These are phyloP conservation scores for Arachnopeziza araneosa DNA, from an alignment of 2,329 filamentous ascomycete genomes.

Conservation along the genomic window DNA sequence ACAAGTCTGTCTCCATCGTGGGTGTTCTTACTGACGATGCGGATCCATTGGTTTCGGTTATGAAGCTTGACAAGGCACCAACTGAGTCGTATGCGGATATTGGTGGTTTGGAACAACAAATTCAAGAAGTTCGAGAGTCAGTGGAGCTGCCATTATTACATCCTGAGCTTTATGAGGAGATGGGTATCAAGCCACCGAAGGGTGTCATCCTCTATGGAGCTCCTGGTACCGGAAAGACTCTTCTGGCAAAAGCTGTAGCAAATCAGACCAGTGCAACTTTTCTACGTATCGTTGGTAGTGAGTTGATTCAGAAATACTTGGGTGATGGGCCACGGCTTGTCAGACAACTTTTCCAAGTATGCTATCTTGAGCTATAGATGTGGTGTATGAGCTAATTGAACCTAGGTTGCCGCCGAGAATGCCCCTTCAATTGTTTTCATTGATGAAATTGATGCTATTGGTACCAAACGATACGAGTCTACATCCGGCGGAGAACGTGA, in stretches of 20 bases:
- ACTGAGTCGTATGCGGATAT: slow-evolving; percentile 99
- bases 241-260: slow-evolving; percentile 93
- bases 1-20: slow-evolving; percentile 97
- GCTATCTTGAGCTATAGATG: slow-evolving; percentile 7
- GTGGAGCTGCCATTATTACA: slow-evolving; percentile 93
- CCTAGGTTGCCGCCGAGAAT: slow-evolving; percentile 84
- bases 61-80: slow-evolving; percentile 98
- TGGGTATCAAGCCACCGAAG: slow-evolving; percentile 99
- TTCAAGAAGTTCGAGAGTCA: slow-evolving; percentile 95
- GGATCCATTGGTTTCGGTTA: slow-evolving; percentile 92
- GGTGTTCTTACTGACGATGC: slow-evolving; percentile 95
- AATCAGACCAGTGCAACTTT: slow-evolving; percentile 99
- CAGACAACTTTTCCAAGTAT: slow-evolving; percentile 85
- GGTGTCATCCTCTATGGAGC: slow-evolving; percentile 98
- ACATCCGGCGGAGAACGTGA: slow-evolving; percentile 96
- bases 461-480: slow-evolving; percentile 97
- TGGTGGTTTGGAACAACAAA: slow-evolving; percentile 89
- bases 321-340: slow-evolving; percentile 93
- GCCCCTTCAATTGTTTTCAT: slow-evolving; percentile 98
- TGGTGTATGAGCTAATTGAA: slow-evolving; percentile 7
- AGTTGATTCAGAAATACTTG: slow-evolving; percentile 97
- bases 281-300: slow-evolving; percentile 91
- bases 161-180: slow-evolving; percentile 97
- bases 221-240: slow-evolving; percentile 92
- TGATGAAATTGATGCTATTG: slow-evolving; percentile 97